Evolutionary conservation across 2,329 filamentous ascomycete species (phyloP).

Genomic region (Colletotrichum tamarilloi): DNA sequence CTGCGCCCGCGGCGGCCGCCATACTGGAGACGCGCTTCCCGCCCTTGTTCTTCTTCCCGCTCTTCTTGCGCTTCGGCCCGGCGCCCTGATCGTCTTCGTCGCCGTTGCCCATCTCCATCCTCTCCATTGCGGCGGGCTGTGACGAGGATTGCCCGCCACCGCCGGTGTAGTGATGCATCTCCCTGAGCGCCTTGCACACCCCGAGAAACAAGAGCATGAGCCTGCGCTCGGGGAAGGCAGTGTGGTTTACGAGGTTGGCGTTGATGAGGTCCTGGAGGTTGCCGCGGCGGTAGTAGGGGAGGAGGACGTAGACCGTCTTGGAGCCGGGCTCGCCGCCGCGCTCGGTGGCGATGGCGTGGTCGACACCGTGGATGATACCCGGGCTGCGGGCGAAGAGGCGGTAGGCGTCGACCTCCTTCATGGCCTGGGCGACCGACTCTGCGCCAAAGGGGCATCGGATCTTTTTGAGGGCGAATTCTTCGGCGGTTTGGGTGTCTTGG

Average conservation of each 20-base stretch:
- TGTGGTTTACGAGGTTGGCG: slow-evolving; percentile 96
- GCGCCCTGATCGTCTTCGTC: slow-evolving; percentile 52
- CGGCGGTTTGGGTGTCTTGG: slow-evolving; percentile 84
- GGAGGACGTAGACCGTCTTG: slow-evolving; percentile 96
- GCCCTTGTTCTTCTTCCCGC: slow-evolving; percentile 50
- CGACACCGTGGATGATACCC: slow-evolving; percentile 88
- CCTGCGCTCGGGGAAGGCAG: slow-evolving; percentile 85
- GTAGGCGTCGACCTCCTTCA: slow-evolving; percentile 98
- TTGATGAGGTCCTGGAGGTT: slow-evolving; percentile 99
- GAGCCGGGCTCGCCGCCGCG: slow-evolving; percentile 68
- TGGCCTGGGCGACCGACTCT: slow-evolving; percentile 92
- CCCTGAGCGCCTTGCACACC: slow-evolving; percentile 86
- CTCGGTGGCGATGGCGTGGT: slow-evolving; percentile 85
- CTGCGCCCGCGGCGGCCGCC: slow-evolving; percentile 54
- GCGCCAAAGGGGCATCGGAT: slow-evolving; percentile 98
- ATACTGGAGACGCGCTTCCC: slow-evolving; percentile 42
- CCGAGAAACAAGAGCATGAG: slow-evolving; percentile 93
- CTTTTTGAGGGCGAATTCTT: slow-evolving; percentile 96
- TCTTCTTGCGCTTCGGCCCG: slow-evolving; percentile 43
- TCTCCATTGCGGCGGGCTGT: slow-evolving; percentile 52
- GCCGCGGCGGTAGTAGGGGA: slow-evolving; percentile 94
- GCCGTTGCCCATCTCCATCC: slow-evolving; percentile 63
- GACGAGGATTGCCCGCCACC: neutral
- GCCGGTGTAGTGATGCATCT: slow-evolving; percentile 87
- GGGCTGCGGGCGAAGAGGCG: slow-evolving; percentile 84